Evolutionary conservation across 2,329 filamentous ascomycete genomes (phyloP).

Genomic region (Lachnellula willkommii): DNA sequence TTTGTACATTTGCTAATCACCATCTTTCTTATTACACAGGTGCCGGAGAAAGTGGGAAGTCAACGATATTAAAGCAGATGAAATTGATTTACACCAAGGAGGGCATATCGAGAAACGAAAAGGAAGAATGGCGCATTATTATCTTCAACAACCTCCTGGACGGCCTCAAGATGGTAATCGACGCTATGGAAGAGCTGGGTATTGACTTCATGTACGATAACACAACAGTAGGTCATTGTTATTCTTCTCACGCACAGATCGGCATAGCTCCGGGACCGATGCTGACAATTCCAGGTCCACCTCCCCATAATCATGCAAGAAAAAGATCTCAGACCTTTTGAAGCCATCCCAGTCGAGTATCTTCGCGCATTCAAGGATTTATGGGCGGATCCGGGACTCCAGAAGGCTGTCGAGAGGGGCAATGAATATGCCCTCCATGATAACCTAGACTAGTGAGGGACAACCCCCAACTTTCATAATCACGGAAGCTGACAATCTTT

Average conservation of each 20-base stretch:
- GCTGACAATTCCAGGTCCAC: conserved; percentile 54
- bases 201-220: conserved; percentile 73
- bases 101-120: conserved; percentile 83
- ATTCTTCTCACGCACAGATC: not conserved
- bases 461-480: not conserved
- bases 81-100: conserved; percentile 85
- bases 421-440: conserved; percentile 97
- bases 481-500: conserved; percentile 5
- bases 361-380: conserved; percentile 75
- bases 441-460: conserved; percentile 80
- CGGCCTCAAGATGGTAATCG: conserved; percentile 82
- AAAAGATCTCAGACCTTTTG: conserved; percentile 75
- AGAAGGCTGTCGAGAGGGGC: conserved; percentile 82
- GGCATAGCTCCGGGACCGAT: too few species aligned
- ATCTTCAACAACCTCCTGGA: conserved; percentile 94
- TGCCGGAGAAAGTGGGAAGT: conserved; percentile 93
- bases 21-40: conserved; percentile 52
- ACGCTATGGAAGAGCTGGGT: conserved; percentile 82
- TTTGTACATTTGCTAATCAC: conserved; percentile 15
- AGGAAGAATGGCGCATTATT: conserved; percentile 89
- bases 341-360: conserved; percentile 73
- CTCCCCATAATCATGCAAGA: conserved; percentile 74
- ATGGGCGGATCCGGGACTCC: conserved; percentile 80
- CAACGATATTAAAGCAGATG: conserved; percentile 98
- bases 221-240: conserved; percentile 62